Evolutionary conservation across 257 asterid genomes (phyloP).

Genomic region (Rehmannia glutinosa): DNA sequence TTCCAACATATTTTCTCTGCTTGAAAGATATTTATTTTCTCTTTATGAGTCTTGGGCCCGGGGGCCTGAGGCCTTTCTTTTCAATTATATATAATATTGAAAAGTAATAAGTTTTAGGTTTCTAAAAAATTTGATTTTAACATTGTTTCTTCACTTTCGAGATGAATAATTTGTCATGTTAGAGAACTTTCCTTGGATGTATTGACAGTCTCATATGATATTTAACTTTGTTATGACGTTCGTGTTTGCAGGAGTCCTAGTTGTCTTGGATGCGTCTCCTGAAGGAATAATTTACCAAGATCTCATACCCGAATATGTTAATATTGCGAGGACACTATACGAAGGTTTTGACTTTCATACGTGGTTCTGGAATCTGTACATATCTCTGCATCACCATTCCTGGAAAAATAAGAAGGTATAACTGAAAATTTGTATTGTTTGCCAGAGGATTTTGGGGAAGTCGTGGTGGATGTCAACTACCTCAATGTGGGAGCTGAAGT

Average conservation of each 20-base stretch:
- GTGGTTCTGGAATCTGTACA: not conserved
- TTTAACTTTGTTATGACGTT: not conserved
- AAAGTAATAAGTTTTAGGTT: not conserved
- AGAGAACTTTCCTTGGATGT: too few relatives aligned
- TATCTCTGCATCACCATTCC: not conserved
- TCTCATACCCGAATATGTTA: constrained; percentile 74
- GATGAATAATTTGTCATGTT: not conserved
- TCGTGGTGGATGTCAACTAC: constrained; percentile 78
- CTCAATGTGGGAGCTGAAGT: constrained; percentile 59
- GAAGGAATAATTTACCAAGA: constrained; percentile 75
- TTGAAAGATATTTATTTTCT: not conserved
- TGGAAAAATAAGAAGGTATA: not conserved
- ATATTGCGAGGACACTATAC: constrained; percentile 68
- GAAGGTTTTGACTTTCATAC: constrained; percentile 49
- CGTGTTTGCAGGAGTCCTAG: constrained; percentile 70
- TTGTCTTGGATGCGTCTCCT: constrained; percentile 86
- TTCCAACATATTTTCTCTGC: not conserved
- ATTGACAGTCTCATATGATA: not conserved
- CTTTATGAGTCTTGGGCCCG: too few relatives aligned
- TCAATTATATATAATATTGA: not conserved
- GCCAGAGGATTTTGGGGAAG: constrained; percentile 83
- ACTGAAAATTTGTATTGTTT: constrained; percentile 1
- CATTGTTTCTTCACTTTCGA: not conserved
- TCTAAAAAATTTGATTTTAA: not conserved
- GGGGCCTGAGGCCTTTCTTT: too few relatives aligned